Conservation (phyloP, 176 grass and related monocot species). For the Carex cristatella region DNA sequence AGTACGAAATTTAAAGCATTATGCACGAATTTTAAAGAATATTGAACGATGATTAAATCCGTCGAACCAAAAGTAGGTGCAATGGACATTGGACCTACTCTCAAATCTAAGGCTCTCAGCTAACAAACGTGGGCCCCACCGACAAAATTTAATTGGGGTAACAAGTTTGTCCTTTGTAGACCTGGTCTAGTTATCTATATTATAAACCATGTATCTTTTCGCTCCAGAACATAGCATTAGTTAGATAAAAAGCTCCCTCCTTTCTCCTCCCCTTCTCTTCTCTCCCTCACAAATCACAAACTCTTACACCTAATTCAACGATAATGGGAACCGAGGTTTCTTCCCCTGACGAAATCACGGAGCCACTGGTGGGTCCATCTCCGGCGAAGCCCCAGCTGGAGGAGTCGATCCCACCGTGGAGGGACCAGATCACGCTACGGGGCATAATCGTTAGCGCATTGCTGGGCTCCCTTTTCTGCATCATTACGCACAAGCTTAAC, state of each 20-base stretch:
- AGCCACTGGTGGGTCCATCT: conserved; percentile 27
- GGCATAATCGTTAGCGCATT: conserved; percentile 50
- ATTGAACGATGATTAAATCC: too few relatives aligned
- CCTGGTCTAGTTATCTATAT: not conserved
- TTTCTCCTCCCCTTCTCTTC: not conserved
- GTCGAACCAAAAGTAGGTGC: too few relatives aligned
- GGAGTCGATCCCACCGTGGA: conserved; percentile 52
- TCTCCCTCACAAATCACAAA: not conserved
- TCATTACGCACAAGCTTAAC: conserved; percentile 83
- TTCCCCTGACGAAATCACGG: conserved; percentile 19
- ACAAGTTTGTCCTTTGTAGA: not conserved
- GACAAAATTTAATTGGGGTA: not conserved
- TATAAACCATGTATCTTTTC: not conserved
- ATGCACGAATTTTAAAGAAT: too few relatives aligned
- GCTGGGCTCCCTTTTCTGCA: conserved; percentile 61
- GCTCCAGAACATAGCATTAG: not conserved
- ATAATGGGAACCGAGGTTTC: conserved; percentile 42
- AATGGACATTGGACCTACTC: too few relatives aligned
- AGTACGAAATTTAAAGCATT: too few relatives aligned
- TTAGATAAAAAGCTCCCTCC: not conserved
- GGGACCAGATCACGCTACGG: conserved; percentile 57
- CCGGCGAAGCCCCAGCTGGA: not conserved
- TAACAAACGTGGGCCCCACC: not conserved
- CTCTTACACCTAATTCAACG: not conserved
- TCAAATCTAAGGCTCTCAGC: too few relatives aligned